These are phyloP conservation scores for Calonectria henricotiae DNA, from an alignment of 2,329 filamentous ascomycete species.

Conservation along the genomic window DNA sequence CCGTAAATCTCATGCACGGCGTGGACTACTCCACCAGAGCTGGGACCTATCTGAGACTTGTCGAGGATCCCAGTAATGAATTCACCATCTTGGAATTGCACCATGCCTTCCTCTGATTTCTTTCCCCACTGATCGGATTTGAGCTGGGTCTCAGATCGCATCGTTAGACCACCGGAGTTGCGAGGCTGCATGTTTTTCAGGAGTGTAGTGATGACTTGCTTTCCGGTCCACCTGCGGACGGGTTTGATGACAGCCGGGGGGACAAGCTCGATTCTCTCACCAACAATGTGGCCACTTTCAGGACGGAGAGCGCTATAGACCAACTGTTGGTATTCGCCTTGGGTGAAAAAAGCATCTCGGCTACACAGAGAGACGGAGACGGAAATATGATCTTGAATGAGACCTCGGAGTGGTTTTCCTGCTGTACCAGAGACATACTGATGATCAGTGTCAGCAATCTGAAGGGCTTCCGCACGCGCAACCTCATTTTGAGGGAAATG, in stretches of 20 bases:
- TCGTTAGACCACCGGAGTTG: constrained; percentile 82
- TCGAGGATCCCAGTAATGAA: constrained; percentile 93
- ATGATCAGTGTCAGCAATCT: constrained; percentile 96
- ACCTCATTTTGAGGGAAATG: constrained; percentile 99
- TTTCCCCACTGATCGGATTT: constrained; percentile 85
- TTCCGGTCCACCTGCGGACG: constrained; percentile 89
- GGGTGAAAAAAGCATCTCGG: constrained; percentile 91
- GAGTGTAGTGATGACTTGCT: constrained; percentile 94
- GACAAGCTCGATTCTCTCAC: constrained; percentile 86
- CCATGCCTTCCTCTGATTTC: constrained; percentile 83
- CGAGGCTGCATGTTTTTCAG: constrained; percentile 91
- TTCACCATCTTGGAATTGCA: constrained; percentile 89
- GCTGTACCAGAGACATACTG: constrained; percentile 96
- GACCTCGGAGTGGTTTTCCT: constrained; percentile 92
- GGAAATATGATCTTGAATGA: constrained; percentile 98
- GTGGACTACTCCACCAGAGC: constrained; percentile 89
- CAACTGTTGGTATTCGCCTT: constrained; percentile 93
- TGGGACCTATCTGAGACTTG: constrained; percentile 94
- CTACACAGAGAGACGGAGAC: constrained; percentile 93
- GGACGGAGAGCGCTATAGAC: constrained; percentile 92
- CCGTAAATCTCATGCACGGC: constrained; percentile 95
- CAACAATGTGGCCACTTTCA: constrained; percentile 89
- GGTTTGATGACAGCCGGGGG: constrained; percentile 89
- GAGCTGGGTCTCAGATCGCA: constrained; percentile 85
- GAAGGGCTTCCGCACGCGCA: constrained; percentile 91